Percentiles rank a stretch among this genome's conserved stretches.
phyloP scores from a whole-genome alignment of 2,329 filamentous ascomycete genomes.

The Stromatinia cepivora region DNA sequence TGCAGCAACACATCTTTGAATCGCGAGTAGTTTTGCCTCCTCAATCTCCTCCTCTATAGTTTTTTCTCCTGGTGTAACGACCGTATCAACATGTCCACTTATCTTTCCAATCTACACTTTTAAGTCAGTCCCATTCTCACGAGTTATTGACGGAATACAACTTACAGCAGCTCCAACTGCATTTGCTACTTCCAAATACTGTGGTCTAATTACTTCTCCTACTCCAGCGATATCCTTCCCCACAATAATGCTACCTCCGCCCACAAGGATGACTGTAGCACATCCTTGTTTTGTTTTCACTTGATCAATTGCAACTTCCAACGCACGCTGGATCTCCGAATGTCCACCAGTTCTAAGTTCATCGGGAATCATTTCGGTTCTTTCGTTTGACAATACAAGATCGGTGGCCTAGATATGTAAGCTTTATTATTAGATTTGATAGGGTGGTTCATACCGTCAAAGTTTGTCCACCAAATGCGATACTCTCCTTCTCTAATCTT shows the following conservation, averaged over 20 bases:
- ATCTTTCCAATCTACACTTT: constrained; percentile 37
- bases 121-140: neutral
- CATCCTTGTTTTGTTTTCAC: constrained; percentile 57
- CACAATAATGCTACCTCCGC: constrained; percentile 56
- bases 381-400: constrained; percentile 27
- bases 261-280: constrained; percentile 56
- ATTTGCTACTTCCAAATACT: constrained; percentile 57
- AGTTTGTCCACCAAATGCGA: constrained; percentile 54
- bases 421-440: constrained; percentile 38
- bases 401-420: constrained; percentile 40
- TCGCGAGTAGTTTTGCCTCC: constrained; percentile 33
- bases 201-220: constrained; percentile 51
- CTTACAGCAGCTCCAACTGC: constrained; percentile 58
- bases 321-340: constrained; percentile 43
- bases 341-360: constrained; percentile 29
- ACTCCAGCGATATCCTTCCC: constrained; percentile 51
- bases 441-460: constrained; percentile 50
- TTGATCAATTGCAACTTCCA: constrained; percentile 54
- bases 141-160: constrained; percentile 32
- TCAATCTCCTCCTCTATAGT: constrained; percentile 36
- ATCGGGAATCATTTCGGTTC: constrained; percentile 23
- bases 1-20: constrained; percentile 34
- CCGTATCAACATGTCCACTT: constrained; percentile 36
- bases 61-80: constrained; percentile 32
- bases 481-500: constrained; percentile 49